Base-by-base conservation (phyloP, 2,329 filamentous ascomycete species). In the Colletotrichum tamarilloi region DNA sequence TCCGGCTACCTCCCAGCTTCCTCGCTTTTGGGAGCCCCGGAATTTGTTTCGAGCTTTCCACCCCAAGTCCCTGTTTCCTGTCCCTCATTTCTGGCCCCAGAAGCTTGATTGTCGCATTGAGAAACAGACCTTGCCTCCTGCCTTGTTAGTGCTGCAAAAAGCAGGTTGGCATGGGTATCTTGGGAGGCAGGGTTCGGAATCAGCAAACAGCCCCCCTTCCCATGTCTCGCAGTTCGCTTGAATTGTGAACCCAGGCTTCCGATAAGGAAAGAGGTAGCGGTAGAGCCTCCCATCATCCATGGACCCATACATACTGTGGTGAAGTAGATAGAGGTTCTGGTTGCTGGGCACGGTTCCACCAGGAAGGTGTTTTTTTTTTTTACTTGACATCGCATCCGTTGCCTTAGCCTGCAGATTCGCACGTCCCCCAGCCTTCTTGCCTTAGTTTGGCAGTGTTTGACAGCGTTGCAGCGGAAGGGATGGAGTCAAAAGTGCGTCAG, bases 341-440 rank as follows among this genome's bases (percentile, higher is more conserved):
- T 60, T 67, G 42, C 55, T 22, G 38, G 32, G 56, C n/a, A 46
- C n/a, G 42, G 42, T 49, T 49, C 42, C 14, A 53, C 12, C 22
- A 16, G 38, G 16, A 53, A 32, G 9, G 42, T 19, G 5, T 35
- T 11, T 9, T 53, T 35, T 53, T 35, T 30, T 12, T 7, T 12
- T 7, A 7, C 26, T 52, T 62, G 26, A 26, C n/a, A 35, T 52
- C 19, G 42, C 42, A 22, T 24, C 11, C n/a, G n/a, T 59, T 22
- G 57, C 28, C n/a, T 38, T 24, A 59, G 57, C 57, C 57, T 24
- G 22, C 57, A n/a, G 26, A 3, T 12, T 59, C 32, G 59, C 24
- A 62, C 30, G 19, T 26, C 30, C 30, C 62, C 62, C 62, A 64
- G 49, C 46, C 49, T 55, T 64, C 62, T 49, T 49, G 42, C 42